phyloP scores from a whole-genome alignment of 129 eudicot genomes.

The Smallanthus sonchifolius region DNA sequence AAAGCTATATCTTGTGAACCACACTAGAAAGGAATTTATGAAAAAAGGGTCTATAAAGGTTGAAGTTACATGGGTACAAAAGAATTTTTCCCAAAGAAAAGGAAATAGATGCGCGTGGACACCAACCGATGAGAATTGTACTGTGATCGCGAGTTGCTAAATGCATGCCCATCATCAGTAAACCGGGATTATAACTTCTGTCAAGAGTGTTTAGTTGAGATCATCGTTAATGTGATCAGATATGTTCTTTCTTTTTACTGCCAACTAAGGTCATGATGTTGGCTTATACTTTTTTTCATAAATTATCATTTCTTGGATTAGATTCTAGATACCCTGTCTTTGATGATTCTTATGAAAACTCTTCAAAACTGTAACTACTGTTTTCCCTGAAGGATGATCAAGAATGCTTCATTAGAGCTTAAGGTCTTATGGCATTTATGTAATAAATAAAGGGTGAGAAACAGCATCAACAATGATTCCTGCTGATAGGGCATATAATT shows the following conservation, averaged over 20 bases:
- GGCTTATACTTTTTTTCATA: conserved; percentile 12
- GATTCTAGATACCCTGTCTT: conserved; percentile 1
- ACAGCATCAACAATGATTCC: conserved; percentile 20
- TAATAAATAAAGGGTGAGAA: conserved; percentile 22
- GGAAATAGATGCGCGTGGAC: conserved; percentile 36
- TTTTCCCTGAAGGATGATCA: neutral
- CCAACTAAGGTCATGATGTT: conserved; percentile 10
- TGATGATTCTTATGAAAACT: neutral
- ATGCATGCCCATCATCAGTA: neutral
- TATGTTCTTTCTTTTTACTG: conserved; percentile 20
- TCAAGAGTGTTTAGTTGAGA: neutral
- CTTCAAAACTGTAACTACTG: neutral
- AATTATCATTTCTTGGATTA: conserved; percentile 12
- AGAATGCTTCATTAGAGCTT: neutral
- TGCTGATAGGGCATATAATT: conserved; percentile 27
- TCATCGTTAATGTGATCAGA: conserved; percentile 22
- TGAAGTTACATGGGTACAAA: conserved; percentile 21
- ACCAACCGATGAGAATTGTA: conserved; percentile 26
- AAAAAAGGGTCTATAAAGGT: conserved; percentile 1
- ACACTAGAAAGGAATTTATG: conserved; percentile 30
- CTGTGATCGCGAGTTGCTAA: conserved; percentile 10
- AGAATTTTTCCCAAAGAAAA: conserved; percentile 52
- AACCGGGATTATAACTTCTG: neutral
- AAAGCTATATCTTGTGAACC: conserved; percentile 31
- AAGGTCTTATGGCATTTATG: conserved; percentile 11